Evolutionary conservation across 139 green algal genomes (phyloP).

Genomic region (Micractinium conductrix): DNA sequence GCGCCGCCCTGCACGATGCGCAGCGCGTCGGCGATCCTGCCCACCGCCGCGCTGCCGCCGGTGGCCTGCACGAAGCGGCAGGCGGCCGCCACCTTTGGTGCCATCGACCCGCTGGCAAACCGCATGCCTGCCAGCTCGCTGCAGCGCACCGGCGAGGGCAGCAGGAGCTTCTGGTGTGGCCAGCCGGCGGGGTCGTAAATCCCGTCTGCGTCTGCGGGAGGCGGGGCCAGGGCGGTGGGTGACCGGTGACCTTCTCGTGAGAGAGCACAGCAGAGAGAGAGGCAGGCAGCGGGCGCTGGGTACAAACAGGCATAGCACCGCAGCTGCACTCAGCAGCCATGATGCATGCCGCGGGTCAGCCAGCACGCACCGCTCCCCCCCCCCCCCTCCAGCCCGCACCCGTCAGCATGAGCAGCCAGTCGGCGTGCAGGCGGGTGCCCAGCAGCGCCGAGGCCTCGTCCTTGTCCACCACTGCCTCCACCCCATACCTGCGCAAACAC

Average conservation of each 20-base stretch:
- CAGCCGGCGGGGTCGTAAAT: constrained; percentile 43
- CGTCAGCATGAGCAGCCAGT: constrained; percentile 50
- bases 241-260: too few species aligned
- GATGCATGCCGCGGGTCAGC: too few species aligned
- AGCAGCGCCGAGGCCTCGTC: constrained; percentile 41
- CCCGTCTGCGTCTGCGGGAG: constrained; percentile 14
- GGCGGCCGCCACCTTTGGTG: constrained; percentile 40
- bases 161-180: constrained; percentile 29
- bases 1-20: constrained; percentile 13
- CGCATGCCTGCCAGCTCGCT: neutral
- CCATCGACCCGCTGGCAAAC: constrained; percentile 48
- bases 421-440: constrained; percentile 30
- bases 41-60: constrained; percentile 32
- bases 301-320: too few species aligned
- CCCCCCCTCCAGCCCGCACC: too few species aligned
- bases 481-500: constrained; percentile 27
- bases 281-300: too few species aligned
- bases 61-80: constrained; percentile 37
- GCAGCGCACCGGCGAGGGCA: constrained; percentile 27
- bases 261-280: too few species aligned
- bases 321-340: too few species aligned
- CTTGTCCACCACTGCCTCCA: constrained; percentile 54
- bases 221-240: neutral
- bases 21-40: constrained; percentile 34
- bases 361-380: too few species aligned